Percentiles rank a stretch among this genome's conserved stretches.
Conservation (phyloP, 805 yeast genomes). For the Candida nonsorbophila region DNA sequence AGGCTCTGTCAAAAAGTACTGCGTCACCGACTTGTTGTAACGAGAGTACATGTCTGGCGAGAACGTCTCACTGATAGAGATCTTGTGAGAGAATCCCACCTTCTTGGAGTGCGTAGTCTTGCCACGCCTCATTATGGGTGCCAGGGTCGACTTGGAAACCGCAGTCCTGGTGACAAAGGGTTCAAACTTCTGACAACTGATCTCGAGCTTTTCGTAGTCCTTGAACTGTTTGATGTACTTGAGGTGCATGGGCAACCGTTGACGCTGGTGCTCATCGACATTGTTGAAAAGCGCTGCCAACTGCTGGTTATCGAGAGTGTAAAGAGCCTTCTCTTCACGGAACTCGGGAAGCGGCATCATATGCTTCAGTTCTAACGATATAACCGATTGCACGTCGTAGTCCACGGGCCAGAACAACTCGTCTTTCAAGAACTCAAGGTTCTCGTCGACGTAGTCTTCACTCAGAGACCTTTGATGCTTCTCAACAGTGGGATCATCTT, state of each 20-base stretch:
- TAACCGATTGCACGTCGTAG: constrained; percentile 7
- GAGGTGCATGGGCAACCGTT: constrained; percentile 26
- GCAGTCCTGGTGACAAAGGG: too few species aligned
- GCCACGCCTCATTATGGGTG: background rate
- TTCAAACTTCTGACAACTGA: constrained; percentile 26
- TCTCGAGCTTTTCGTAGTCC: constrained; percentile 26
- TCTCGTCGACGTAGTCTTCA: constrained; percentile 26
- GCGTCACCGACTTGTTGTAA: constrained; percentile 47
- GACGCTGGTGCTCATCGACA: constrained; percentile 16
- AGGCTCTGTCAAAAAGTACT: constrained; percentile 47
- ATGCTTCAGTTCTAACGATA: constrained; percentile 4
- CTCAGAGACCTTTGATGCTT: constrained; percentile 11
- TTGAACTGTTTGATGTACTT: constrained; percentile 30
- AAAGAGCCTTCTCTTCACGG: constrained; percentile 13
- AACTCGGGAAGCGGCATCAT: constrained; percentile 1
- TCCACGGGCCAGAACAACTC: constrained; percentile 20
- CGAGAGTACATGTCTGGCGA: constrained; percentile 51
- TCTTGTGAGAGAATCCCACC: constrained; percentile 43
- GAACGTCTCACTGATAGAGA: constrained; percentile 48
- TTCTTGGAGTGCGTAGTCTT: too few species aligned
- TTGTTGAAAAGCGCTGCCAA: constrained; percentile 18
- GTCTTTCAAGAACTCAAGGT: constrained; percentile 19
- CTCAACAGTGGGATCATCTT: constrained; percentile 15
- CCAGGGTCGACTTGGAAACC: constrained; percentile 1
- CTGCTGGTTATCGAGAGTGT: constrained; percentile 19